Percentiles rank a stretch among this genome's conserved stretches.
Evolutionary conservation across 2,329 filamentous ascomycete species (phyloP).

Genomic region (Ophiostoma himal-ulmi): DNA sequence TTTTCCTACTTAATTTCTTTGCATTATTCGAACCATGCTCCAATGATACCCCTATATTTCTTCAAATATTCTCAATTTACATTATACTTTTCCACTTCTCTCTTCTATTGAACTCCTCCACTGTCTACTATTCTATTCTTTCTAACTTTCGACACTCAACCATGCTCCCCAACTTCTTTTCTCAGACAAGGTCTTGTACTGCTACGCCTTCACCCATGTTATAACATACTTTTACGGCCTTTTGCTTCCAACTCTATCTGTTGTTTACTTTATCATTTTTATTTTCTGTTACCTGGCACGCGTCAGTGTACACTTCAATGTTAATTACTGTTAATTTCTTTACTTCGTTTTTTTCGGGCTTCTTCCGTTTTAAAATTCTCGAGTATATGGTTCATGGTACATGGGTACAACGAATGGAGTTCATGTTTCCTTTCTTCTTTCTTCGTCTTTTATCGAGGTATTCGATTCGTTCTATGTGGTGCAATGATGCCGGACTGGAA

Average conservation of each 20-base stretch:
- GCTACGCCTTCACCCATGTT: constrained; percentile 14
- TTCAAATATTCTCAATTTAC: neutral
- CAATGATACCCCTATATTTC: constrained; percentile 14
- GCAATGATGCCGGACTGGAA: neutral
- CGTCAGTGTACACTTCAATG: neutral
- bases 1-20: neutral
- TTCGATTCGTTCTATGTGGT: neutral
- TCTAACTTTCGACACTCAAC: neutral
- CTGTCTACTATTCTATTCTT: neutral
- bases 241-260: neutral
- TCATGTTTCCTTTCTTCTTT: neutral
- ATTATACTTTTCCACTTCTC: neutral
- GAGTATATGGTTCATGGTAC: neutral
- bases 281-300: neutral
- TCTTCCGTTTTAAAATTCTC: neutral
- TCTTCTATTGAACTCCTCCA: neutral
- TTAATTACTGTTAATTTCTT: neutral
- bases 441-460: neutral
- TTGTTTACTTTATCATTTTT: constrained; percentile 1
- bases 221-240: constrained; percentile 19
- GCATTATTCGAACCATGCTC: constrained; percentile 11
- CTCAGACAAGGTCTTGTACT: constrained; percentile 3
- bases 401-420: constrained; percentile 9
- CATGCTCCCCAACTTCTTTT: neutral
- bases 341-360: neutral